phyloP scores from a whole-genome alignment of 805 yeast genomes.

The Zygoascus biomembranicola region DNA sequence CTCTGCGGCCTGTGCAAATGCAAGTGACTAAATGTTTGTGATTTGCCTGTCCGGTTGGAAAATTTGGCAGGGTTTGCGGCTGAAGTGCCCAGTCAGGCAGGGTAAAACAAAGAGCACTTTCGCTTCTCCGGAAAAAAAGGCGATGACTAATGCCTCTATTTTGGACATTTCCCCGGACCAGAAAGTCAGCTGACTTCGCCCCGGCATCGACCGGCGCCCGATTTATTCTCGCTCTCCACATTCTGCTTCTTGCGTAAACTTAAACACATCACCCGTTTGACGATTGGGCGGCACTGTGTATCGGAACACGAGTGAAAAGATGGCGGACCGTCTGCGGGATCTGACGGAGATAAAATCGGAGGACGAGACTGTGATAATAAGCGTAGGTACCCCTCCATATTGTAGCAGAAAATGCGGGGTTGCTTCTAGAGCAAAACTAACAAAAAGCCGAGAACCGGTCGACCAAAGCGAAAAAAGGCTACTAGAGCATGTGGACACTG shows the following conservation, averaged over 20 bases:
- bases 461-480: conserved; percentile 53
- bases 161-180: too few species aligned
- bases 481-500: conserved; percentile 87
- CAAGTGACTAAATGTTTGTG: too few species aligned
- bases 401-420: not conserved
- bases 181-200: too few species aligned
- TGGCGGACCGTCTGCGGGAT: not conserved
- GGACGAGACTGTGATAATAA: conserved; percentile 12
- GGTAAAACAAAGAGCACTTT: too few species aligned
- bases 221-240: not conserved
- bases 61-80: too few species aligned
- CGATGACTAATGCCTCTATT: too few species aligned
- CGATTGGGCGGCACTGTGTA: not conserved
- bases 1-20: too few species aligned
- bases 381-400: conserved; percentile 7
- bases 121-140: too few species aligned
- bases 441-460: conserved; percentile 28
- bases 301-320: not conserved
- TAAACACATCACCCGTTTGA: not conserved
- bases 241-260: not conserved
- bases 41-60: too few species aligned
- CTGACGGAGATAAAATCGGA: conserved; percentile 3
- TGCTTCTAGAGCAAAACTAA: not conserved
- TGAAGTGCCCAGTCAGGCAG: too few species aligned
- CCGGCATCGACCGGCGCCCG: not conserved